phyloP scores from a whole-genome alignment of 73 alveolate genomes.

The Paramecium sexaurelia region DNA sequence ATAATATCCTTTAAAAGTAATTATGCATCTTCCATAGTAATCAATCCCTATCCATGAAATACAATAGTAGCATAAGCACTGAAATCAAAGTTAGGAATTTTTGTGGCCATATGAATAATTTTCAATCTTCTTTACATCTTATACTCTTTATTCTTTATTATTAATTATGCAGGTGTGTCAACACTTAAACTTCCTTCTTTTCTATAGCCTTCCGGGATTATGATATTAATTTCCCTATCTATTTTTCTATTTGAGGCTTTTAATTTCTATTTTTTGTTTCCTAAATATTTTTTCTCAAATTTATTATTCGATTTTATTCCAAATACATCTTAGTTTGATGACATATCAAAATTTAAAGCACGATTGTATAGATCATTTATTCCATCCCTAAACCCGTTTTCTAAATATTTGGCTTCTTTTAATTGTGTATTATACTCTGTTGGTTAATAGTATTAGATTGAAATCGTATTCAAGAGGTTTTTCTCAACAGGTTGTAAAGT shows the following conservation, averaged over 20 bases:
- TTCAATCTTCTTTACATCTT: neutral
- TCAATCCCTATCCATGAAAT: conserved; percentile 19
- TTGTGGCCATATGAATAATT: conserved; percentile 41
- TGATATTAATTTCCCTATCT: conserved; percentile 70
- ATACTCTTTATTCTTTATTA: neutral
- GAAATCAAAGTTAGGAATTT: neutral
- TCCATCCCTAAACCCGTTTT: conserved; percentile 44
- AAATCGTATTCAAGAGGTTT: conserved; percentile 66
- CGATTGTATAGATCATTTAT: conserved; percentile 56
- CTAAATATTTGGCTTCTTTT: conserved; percentile 50
- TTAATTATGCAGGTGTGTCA: conserved; percentile 58
- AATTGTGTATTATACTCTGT: conserved; percentile 71
- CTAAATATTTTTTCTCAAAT: neutral
- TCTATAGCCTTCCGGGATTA: conserved; percentile 81
- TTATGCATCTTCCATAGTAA: neutral
- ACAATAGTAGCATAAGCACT: neutral
- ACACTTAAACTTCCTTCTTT: conserved; percentile 74
- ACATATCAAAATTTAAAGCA: neutral
- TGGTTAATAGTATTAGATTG: conserved; percentile 65
- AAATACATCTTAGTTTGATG: neutral
- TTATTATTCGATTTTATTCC: neutral
- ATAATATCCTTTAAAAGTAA: neutral
- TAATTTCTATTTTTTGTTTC: neutral
- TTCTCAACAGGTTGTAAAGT: conserved; percentile 36
- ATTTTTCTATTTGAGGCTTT: neutral